Evolutionary conservation across 768 basidiomycete species (phyloP).

Genomic region (Cystobasidium ongulense): DNA sequence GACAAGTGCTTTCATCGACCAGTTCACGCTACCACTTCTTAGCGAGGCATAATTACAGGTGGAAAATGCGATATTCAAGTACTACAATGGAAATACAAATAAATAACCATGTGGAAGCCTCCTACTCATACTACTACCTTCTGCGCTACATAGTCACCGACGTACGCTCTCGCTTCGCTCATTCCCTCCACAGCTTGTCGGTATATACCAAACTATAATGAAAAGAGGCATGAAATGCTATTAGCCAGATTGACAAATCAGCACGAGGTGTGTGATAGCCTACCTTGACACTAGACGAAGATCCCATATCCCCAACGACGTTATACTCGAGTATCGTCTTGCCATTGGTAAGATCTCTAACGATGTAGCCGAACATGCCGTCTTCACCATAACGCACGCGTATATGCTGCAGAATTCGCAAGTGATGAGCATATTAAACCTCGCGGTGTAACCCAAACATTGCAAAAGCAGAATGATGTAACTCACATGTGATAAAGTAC

Average conservation of each 20-base stretch:
- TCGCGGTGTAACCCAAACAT: not conserved
- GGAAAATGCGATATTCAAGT: too few species aligned
- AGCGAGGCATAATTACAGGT: too few species aligned
- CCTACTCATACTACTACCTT: not conserved
- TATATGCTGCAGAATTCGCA: not conserved
- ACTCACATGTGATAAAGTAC: not conserved
- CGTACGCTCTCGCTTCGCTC: slow-evolving; percentile 9
- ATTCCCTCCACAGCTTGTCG: slow-evolving; percentile 4
- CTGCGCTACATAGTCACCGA: slow-evolving; percentile 11
- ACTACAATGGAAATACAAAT: too few species aligned
- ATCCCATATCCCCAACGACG: slow-evolving; percentile 7
- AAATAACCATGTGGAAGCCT: too few species aligned
- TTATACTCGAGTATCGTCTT: not conserved
- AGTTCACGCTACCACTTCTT: too few species aligned
- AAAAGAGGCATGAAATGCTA: not conserved
- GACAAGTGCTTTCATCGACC: too few species aligned
- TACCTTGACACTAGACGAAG: slow-evolving; percentile 11
- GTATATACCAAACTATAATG: slow-evolving; percentile 11
- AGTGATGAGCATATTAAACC: not conserved
- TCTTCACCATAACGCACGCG: slow-evolving; percentile 3
- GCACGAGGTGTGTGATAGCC: not conserved
- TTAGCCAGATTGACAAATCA: not conserved
- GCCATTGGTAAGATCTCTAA: not conserved
- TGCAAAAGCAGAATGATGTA: not conserved
- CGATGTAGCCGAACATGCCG: slow-evolving; percentile 18